Evolutionary conservation across 2,329 filamentous ascomycete species (phyloP).

Genomic region (Dothiorella sarmentorum): DNA sequence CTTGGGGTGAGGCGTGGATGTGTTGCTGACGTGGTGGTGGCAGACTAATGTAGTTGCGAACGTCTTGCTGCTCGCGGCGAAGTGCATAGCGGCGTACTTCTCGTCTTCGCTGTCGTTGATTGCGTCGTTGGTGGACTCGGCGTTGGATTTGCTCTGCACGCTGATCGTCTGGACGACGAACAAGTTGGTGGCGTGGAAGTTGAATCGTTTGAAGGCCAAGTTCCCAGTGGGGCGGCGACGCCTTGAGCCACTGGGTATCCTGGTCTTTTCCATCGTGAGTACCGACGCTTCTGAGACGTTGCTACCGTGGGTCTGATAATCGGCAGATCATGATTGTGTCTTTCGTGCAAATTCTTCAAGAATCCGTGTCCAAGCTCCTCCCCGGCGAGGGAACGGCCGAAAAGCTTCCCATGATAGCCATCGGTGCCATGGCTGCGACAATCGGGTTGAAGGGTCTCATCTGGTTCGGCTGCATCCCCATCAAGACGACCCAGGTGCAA

Average conservation of each 20-base stretch:
- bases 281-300: not conserved
- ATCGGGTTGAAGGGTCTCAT: slow-evolving; percentile 59
- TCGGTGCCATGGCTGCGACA: slow-evolving; percentile 56
- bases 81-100: slow-evolving; percentile 53
- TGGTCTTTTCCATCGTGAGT: slow-evolving; percentile 39
- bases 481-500: slow-evolving; percentile 63
- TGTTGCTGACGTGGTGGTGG: not conserved
- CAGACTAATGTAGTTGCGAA: slow-evolving; percentile 60
- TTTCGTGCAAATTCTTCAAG: slow-evolving; percentile 59
- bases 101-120: slow-evolving; percentile 60
- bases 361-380: slow-evolving; percentile 57
- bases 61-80: slow-evolving; percentile 54
- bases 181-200: slow-evolving; percentile 55
- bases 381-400: slow-evolving; percentile 50
- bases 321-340: slow-evolving; percentile 56
- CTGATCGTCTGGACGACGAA: slow-evolving; percentile 61
- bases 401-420: slow-evolving; percentile 51
- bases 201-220: slow-evolving; percentile 48
- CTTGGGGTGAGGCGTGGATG: too few species aligned
- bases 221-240: slow-evolving; percentile 54
- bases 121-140: slow-evolving; percentile 60
- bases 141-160: slow-evolving; percentile 58
- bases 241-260: slow-evolving; percentile 59
- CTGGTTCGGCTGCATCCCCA: slow-evolving; percentile 56
- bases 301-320: not conserved